A percentile compares a stretch with the other conserved stretches of the same genome.
These are phyloP conservation scores for Magnaporthiopsis poae DNA, from an alignment of 2,329 filamentous ascomycete species.

Conservation along the genomic window DNA sequence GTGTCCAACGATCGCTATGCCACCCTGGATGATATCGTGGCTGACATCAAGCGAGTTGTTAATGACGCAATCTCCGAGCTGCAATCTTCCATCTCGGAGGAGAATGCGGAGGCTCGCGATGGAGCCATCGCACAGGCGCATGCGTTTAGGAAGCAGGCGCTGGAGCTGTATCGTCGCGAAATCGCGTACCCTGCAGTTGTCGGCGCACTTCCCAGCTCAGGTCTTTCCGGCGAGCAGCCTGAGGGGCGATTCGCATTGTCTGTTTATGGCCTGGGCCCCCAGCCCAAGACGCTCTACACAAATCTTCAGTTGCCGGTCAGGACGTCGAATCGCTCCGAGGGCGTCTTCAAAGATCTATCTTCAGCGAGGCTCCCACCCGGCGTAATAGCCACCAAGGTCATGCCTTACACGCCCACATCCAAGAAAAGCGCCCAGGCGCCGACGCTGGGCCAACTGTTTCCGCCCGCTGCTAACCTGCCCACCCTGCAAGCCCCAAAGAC, in stretches of 20 bases:
- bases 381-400: constrained; percentile 57
- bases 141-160: constrained; percentile 52
- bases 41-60: constrained; percentile 35
- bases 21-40: constrained; percentile 55
- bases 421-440: constrained; percentile 43
- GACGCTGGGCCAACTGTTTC: constrained; percentile 65
- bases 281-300: constrained; percentile 72
- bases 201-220: not conserved
- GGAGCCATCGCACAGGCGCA: constrained; percentile 35
- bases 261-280: constrained; percentile 61
- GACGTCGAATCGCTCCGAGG: constrained; percentile 16
- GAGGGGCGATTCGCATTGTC: constrained; percentile 52
- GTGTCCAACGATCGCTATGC: constrained; percentile 41
- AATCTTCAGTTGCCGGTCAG: constrained; percentile 55
- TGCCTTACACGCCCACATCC: constrained; percentile 31
- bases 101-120: constrained; percentile 21
- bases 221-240: constrained; percentile 1
- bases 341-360: constrained; percentile 36
- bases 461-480: constrained; percentile 55
- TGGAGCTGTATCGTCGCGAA: constrained; percentile 54
- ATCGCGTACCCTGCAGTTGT: constrained; percentile 31
- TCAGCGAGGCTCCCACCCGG: constrained; percentile 65
- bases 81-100: constrained; percentile 24
- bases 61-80: constrained; percentile 34
- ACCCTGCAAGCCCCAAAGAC: constrained; percentile 62